Evolutionary conservation across 352 stramenopile species (phyloP), one percentile per base, ranked within the genome.

Genomic region (Albugo laibachii): DNA sequence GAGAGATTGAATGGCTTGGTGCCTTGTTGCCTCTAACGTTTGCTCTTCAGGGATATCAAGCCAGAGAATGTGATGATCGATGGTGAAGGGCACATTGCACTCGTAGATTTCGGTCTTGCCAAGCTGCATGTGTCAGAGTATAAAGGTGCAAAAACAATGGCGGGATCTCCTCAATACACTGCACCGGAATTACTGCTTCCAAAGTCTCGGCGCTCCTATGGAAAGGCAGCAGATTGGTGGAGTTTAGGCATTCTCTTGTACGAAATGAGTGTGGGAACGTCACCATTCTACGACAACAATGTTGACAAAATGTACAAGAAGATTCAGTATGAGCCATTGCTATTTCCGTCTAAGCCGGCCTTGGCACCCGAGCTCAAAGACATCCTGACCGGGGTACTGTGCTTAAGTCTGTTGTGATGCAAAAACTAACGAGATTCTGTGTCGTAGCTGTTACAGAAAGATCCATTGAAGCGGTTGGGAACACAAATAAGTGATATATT

Each of bases 21-120:
- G 3, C 44, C 8, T 43, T 8, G 3, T 19, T 8, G 38, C 6
- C 24, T 18, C 34, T 19, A 13, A 49, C 13, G 8, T 31, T 3
- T 8, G 3, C 8, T 31, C 3, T 31, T 3, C 24, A 81, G 83
- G 57, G 92, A 98, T 57, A 92, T 97, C 24, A 98, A 98, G 53
- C 92, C 92, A 13, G 88, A 97, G 58, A 97, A 97, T 52, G 71
- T 97, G 14, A 93, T 96, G 63, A 92, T 97, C 37, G 92, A 97
- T 55, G 74, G 71, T 10, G 83, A 95, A n/a, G 91, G 87, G 13
- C 91, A 97, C 61, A 93, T 97, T 54, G 81, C 84, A 18, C 66
- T 97, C 21, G 91, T 95, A 10, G 92, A 97, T 54, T 97, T 97
- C 56, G 92, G 92, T 5, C 61, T 97, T 8, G 79, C 81, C 5